These are phyloP conservation scores for Pyronema omphalodes DNA, from an alignment of 495 filamentous ascomycete genomes.

Conservation along the genomic window DNA sequence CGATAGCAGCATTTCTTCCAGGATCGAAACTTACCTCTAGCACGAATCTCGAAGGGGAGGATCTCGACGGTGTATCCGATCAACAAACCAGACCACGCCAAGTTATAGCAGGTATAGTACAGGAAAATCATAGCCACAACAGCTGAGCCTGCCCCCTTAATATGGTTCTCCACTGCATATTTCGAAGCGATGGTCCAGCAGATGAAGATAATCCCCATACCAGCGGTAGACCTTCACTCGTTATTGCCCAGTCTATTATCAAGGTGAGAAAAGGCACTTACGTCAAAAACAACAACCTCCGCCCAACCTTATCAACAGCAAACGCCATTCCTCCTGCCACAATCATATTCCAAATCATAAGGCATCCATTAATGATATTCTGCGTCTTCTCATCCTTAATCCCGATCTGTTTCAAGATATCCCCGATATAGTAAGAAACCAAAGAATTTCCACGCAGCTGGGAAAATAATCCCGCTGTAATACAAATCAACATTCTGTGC, in stretches of 20 bases:
- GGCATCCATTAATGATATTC: conserved; percentile 29
- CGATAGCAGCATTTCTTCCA: not conserved
- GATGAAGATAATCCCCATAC: conserved; percentile 26
- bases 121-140: conserved; percentile 30
- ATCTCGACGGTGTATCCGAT: conserved; percentile 32
- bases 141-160: conserved; percentile 15
- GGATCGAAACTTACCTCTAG: conserved; percentile 1
- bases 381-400: conserved; percentile 20
- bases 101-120: conserved; percentile 29
- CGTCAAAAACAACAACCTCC: conserved; percentile 27
- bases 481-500: conserved; percentile 17
- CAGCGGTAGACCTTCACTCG: conserved; percentile 18
- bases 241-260: not conserved
- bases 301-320: conserved; percentile 28
- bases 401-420: conserved; percentile 21
- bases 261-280: not conserved
- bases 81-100: conserved; percentile 27
- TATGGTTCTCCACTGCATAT: conserved; percentile 14
- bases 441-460: conserved; percentile 33
- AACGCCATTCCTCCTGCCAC: conserved; percentile 28
- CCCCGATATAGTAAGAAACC: conserved; percentile 32
- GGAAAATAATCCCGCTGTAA: conserved; percentile 23
- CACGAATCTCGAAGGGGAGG: conserved; percentile 22
- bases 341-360: conserved; percentile 28
- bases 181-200: conserved; percentile 26